Percentiles rank a stretch among this genome's conserved stretches.
These are phyloP conservation scores for Hyphodiscus sp. DNA, from an alignment of 2,329 filamentous ascomycete species.

Conservation along the genomic window DNA sequence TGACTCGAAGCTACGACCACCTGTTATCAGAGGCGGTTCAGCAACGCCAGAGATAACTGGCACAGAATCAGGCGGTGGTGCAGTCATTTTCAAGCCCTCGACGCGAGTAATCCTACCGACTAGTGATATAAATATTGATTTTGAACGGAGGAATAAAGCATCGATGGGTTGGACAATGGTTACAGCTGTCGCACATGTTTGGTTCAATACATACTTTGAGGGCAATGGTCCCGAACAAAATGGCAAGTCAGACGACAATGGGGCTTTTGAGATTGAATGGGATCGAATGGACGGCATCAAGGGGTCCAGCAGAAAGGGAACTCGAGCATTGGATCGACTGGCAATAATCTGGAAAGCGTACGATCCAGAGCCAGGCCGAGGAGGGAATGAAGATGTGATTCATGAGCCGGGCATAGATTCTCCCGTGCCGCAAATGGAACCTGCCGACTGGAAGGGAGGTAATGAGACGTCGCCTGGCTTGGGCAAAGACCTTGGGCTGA, in stretches of 20 bases:
- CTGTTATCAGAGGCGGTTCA: neutral
- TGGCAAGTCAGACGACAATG: conserved; percentile 61
- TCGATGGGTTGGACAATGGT: conserved; percentile 81
- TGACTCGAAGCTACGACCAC: neutral
- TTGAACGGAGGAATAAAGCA: conserved; percentile 79
- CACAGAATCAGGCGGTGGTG: conserved; percentile 55
- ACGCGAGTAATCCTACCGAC: conserved; percentile 64
- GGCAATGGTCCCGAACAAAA: conserved; percentile 64
- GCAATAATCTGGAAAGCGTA: conserved; percentile 73
- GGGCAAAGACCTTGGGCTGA: conserved; percentile 61
- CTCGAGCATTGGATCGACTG: conserved; percentile 71
- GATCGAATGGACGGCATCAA: conserved; percentile 90
- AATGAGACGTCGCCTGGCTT: conserved; percentile 40
- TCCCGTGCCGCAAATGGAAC: conserved; percentile 58
- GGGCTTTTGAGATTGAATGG: conserved; percentile 66
- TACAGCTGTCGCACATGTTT: conserved; percentile 87
- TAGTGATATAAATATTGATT: conserved; percentile 83
- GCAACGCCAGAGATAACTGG: conserved; percentile 27
- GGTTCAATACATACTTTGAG: conserved; percentile 96
- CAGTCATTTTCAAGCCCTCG: conserved; percentile 70
- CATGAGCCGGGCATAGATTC: conserved; percentile 60
- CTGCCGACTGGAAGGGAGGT: conserved; percentile 68
- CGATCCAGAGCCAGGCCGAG: conserved; percentile 21
- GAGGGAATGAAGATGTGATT: conserved; percentile 40
- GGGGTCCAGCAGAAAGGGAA: conserved; percentile 76